Evolutionary conservation across 2,329 filamentous ascomycete genomes (phyloP).

Genomic region (Diaporthe humulicola): DNA sequence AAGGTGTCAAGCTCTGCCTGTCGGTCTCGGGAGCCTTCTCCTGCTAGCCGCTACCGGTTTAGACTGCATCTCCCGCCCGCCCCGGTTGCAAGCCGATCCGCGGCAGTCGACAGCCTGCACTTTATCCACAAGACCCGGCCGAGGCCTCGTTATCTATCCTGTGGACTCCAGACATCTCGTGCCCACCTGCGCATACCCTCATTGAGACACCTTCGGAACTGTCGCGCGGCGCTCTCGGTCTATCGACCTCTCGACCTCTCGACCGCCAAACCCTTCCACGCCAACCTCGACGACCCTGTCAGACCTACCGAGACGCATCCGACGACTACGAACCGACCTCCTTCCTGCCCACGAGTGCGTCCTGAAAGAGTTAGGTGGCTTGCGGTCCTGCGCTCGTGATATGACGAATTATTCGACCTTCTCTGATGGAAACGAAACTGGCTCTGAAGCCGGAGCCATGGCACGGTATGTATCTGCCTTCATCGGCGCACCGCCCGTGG

Average conservation of each 20-base stretch:
- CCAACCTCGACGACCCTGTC: neutral
- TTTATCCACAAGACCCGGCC: neutral
- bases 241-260: neutral
- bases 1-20: conserved; percentile 20
- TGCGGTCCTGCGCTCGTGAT: conserved; percentile 44
- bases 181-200: neutral
- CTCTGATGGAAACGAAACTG: conserved; percentile 60
- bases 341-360: neutral
- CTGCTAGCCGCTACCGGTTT: conserved; percentile 35
- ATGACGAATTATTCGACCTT: conserved; percentile 71
- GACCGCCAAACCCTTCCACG: neutral
- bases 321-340: neutral
- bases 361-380: conserved; percentile 14
- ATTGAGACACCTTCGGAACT: neutral
- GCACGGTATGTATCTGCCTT: conserved; percentile 54
- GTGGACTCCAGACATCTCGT: neutral
- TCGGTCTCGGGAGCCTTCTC: conserved; percentile 11
- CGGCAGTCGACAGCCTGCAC: conserved; percentile 19
- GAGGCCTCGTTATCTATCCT: neutral
- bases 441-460: conserved; percentile 60
- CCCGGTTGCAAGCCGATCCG: conserved; percentile 28
- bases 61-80: conserved; percentile 9
- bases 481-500: neutral
- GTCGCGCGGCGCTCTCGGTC: neutral
- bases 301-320: neutral